Evolutionary conservation across 352 stramenopile species (phyloP), one percentile per base, ranked within the genome.

Genomic region (Globisporangium paddicum): DNA sequence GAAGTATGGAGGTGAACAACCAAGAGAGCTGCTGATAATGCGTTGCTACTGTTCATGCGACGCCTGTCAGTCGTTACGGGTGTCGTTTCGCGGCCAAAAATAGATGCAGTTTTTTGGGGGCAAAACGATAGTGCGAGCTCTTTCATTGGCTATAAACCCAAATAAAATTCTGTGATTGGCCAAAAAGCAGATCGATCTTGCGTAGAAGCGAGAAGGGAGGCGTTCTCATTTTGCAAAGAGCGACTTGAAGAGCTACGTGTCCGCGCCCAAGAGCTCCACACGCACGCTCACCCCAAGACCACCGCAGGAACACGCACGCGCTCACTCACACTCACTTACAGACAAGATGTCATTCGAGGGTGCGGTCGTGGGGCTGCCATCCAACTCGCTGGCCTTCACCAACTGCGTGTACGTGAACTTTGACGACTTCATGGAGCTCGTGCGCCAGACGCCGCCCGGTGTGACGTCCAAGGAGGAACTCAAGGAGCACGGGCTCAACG

Each of bases 341-440:
- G 21, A 13, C 34, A 67, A 18, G 19, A 90, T 90, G 79, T 52
- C 73, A 60, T 65, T 90, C 62, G 77, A 87, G 60, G 73, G 65
- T 30, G 62, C 73, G 3, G 81, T 90, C n/a, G 75, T 82, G 56
- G 72, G 72, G 0, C 73, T 95, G 16, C 81, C 85, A 26, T 75
- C 67, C 68, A 92, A 95, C 62, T 87, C 82, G 37, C 72, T 89
- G 16, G 85, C 81, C 54, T 91, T 89, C 68, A 91, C 81, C 54
- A 95, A 95, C 73, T 78, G 80, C 66, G 67, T 95, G 16, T 95
- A 93, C 54, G 69, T 92, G 32, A 72, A 87, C 63, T 53, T 76
- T 41, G 77, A 93, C 21, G 82, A 92, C 60, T 93, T 94, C 62
- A 73, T 83, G 60, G 63, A 69, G 47, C 71, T 94, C 47, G 77